These are phyloP conservation scores for Triangularia verruculosa DNA, from an alignment of 2,329 filamentous ascomycete genomes.

Conservation along the genomic window DNA sequence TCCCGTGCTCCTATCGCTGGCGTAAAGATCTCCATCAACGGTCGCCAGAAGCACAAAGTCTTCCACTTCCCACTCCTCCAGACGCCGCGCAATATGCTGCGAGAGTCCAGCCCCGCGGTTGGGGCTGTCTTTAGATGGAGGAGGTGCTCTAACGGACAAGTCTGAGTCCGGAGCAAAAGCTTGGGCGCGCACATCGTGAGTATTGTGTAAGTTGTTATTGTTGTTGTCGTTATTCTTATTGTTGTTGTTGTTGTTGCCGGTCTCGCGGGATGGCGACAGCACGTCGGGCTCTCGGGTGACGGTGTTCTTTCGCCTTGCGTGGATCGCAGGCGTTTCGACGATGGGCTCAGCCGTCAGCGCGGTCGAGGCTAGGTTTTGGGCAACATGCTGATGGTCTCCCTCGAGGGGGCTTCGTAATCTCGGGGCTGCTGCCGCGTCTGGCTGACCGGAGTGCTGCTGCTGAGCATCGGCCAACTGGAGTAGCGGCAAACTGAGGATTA, in stretches of 20 bases:
- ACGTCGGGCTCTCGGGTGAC: constrained; percentile 26
- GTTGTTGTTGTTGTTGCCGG: constrained; percentile 32
- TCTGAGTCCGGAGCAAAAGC: constrained; percentile 93
- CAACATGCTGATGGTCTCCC: constrained; percentile 22
- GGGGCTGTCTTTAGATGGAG: constrained; percentile 63
- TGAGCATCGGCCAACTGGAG: constrained; percentile 57
- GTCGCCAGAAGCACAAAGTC: constrained; percentile 99
- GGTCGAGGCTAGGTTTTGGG: constrained; percentile 23
- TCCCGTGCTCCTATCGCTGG: constrained; percentile 83
- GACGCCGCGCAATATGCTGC: constrained; percentile 91
- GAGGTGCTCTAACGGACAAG: constrained; percentile 85
- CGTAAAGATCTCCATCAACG: constrained; percentile 95
- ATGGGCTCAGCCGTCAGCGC: constrained; percentile 24
- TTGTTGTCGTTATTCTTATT: constrained; percentile 1
- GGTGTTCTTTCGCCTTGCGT: constrained; percentile 27
- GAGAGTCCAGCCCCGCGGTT: constrained; percentile 60
- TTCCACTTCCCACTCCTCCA: constrained; percentile 99
- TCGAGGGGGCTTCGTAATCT: constrained; percentile 23
- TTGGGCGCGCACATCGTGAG: constrained; percentile 85
- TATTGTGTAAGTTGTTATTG: constrained; percentile 38
- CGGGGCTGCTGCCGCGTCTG: constrained; percentile 10
- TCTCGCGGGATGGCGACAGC: constrained; percentile 1
- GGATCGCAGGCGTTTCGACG: constrained; percentile 31
- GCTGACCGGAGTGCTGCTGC: constrained; percentile 52
- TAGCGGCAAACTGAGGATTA: constrained; percentile 58